Percentiles rank a stretch among this genome's conserved stretches.
Evolutionary conservation across 345 rosid genomes (phyloP).

Genomic region (Zanthoxylum bungeanum): DNA sequence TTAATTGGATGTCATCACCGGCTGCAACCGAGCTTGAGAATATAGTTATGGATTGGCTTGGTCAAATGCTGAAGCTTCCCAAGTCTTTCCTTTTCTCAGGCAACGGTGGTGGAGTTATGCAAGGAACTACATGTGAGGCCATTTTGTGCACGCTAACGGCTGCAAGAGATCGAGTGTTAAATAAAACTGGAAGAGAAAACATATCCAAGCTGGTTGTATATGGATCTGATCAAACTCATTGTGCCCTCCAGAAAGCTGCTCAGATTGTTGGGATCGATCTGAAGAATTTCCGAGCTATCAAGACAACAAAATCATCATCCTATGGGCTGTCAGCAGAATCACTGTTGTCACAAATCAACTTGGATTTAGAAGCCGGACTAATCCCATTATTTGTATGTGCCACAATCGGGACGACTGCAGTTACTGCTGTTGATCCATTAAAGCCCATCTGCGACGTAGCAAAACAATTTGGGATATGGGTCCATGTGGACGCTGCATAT

Average conservation of each 20-base stretch:
- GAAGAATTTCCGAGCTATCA: conserved; percentile 37
- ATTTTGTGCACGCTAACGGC: conserved; percentile 34
- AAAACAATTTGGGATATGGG: conserved; percentile 27
- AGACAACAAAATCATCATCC: conserved; percentile 24
- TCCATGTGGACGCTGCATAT: conserved; percentile 53
- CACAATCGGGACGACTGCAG: conserved; percentile 39
- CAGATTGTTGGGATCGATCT: conserved; percentile 44
- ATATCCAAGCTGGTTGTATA: conserved; percentile 34
- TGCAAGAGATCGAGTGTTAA: conserved; percentile 32
- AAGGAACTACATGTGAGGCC: conserved; percentile 38
- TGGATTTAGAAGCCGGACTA: conserved; percentile 21
- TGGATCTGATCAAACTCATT: conserved; percentile 42
- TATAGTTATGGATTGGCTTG: conserved; percentile 45
- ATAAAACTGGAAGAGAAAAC: conserved; percentile 10
- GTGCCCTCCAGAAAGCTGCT: conserved; percentile 29
- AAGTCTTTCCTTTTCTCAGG: conserved; percentile 35
- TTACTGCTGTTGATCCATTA: conserved; percentile 31
- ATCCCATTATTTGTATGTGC: conserved; percentile 35
- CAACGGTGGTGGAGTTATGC: conserved; percentile 39
- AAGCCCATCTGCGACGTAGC: conserved; percentile 20
- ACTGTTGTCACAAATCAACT: not conserved
- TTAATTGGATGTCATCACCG: conserved; percentile 45
- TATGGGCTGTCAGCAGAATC: conserved; percentile 21
- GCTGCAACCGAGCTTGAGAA: conserved; percentile 51
- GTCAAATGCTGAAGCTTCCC: conserved; percentile 34